Base-by-base conservation (phyloP, 495 filamentous ascomycete species). In the Antarctomyces pellizariae region DNA sequence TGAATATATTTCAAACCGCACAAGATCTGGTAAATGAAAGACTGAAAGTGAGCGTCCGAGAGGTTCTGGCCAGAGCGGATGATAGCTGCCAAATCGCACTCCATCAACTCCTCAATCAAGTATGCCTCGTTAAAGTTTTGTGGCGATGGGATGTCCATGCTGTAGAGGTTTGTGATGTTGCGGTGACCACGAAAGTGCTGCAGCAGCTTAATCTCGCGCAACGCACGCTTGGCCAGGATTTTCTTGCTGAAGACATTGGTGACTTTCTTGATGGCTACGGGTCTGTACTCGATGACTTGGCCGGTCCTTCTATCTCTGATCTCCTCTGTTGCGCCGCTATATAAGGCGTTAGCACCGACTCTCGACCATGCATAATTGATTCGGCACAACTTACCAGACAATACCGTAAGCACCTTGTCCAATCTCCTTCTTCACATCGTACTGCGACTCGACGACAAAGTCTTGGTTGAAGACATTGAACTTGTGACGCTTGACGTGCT, bases 391-490 rank as follows among this genome's bases (percentile, higher is more conserved):
- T 26, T 70, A 92, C 84, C 86, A 97, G 45, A 97, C 89, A 42
- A 97, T 93, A 48, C 86, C 89, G 41, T 95, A 97, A 33, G 86
- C 89, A 35, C 86, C 86, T 46, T 97, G 86, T 13, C 89, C 86
- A 22, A 97, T 62, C 56, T 97, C 86, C 62, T 97, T 97, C 29
- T 83, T 97, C 35, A 97, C 86, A 45, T 74, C 90, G 56, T 97
- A 97, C 27, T 89, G 67, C 52, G 95, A 83, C 46, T 92, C 89
- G 35, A 97, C 86, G 36, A 93, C 74, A 44, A 97, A 97, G 57
- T 97, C 86, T 50, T 97, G 86, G 64, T 93, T 93, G 59, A 97
- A 97, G 44, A 95, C 86, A 73, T 95, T 95, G 66, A 95, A 97
- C n/a, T n/a, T n/a, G n/a, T n/a, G n/a, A n/a, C n/a, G n/a, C n/a